Percentiles rank a stretch among this genome's conserved stretches.
Conservation (phyloP, 768 basidiomycete genomes). For the Termitomyces sp. region DNA sequence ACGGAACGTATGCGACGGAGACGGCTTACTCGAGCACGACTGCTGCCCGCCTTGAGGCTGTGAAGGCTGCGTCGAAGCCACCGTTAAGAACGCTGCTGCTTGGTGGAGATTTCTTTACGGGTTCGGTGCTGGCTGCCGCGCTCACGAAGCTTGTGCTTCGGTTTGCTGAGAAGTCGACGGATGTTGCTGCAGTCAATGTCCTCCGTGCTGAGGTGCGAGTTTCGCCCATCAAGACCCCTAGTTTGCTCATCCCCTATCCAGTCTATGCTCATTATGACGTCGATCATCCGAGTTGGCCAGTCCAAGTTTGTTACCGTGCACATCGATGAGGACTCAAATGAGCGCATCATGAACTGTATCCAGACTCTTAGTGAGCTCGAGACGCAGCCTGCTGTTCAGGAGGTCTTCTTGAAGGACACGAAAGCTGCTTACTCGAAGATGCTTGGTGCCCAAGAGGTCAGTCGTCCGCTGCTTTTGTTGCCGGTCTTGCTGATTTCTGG, state of each 20-base stretch:
- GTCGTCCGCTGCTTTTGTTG: conserved; percentile 6
- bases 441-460: conserved; percentile 91
- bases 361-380: conserved; percentile 85
- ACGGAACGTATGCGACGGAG: conserved; percentile 98
- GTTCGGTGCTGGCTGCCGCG: conserved; percentile 82
- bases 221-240: neutral
- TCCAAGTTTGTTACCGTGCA: conserved; percentile 90
- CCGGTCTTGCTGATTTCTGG: neutral
- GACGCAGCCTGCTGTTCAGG: conserved; percentile 50
- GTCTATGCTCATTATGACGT: conserved; percentile 98
- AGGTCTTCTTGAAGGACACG: conserved; percentile 82
- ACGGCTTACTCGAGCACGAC: conserved; percentile 74
- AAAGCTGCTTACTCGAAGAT: conserved; percentile 92
- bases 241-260: conserved; percentile 20
- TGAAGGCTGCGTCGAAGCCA: conserved; percentile 85
- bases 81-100: conserved; percentile 86
- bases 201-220: conserved; percentile 77
- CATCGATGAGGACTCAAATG: conserved; percentile 98
- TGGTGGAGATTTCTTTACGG: conserved; percentile 97
- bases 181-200: conserved; percentile 51
- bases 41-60: conserved; percentile 68
- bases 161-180: conserved; percentile 51
- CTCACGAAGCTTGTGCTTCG: conserved; percentile 90
- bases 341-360: conserved; percentile 95
- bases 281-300: conserved; percentile 94